Percentiles rank a stretch among this genome's conserved stretches.
Evolutionary conservation across 2,329 filamentous ascomycete genomes (phyloP).

Genomic region (Sodiomyces alkalinus): DNA sequence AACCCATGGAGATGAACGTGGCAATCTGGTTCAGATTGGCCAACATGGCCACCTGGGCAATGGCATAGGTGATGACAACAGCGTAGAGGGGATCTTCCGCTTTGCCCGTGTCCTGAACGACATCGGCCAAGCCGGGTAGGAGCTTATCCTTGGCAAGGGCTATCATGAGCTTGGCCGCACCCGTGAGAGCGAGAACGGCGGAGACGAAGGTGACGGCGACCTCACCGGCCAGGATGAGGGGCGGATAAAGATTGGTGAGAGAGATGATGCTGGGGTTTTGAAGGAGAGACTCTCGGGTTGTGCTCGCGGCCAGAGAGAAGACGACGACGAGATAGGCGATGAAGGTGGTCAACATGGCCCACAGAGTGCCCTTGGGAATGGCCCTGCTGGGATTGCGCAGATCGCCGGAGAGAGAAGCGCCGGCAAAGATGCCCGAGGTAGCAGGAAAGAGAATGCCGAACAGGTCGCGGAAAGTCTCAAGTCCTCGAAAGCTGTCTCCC

Average conservation of each 20-base stretch:
- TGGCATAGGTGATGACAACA: constrained; percentile 58
- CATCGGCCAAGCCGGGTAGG: constrained; percentile 58
- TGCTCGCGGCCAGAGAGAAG: constrained; percentile 61
- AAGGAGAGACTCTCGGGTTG: constrained; percentile 59
- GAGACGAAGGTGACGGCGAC: constrained; percentile 76
- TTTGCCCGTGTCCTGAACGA: constrained; percentile 57
- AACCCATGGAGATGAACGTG: constrained; percentile 81
- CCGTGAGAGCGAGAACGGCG: constrained; percentile 74
- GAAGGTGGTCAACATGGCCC: constrained; percentile 63
- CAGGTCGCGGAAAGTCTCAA: constrained; percentile 61
- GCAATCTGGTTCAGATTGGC: constrained; percentile 80
- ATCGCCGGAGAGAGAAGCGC: constrained; percentile 84
- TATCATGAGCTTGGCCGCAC: constrained; percentile 71
- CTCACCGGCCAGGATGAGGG: constrained; percentile 65
- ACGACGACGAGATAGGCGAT: constrained; percentile 63
- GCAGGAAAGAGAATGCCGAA: constrained; percentile 76
- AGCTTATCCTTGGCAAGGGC: constrained; percentile 68
- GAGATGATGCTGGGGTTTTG: constrained; percentile 67
- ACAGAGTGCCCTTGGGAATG: constrained; percentile 73
- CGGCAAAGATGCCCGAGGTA: constrained; percentile 45
- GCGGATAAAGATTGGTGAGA: constrained; percentile 60
- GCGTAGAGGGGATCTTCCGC: constrained; percentile 64
- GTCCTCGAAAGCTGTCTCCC: constrained; percentile 44
- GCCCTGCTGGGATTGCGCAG: constrained; percentile 68
- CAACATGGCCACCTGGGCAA: constrained; percentile 67